Base-by-base conservation (phyloP, 2,329 filamentous ascomycete genomes). In the Claviceps arundinis region DNA sequence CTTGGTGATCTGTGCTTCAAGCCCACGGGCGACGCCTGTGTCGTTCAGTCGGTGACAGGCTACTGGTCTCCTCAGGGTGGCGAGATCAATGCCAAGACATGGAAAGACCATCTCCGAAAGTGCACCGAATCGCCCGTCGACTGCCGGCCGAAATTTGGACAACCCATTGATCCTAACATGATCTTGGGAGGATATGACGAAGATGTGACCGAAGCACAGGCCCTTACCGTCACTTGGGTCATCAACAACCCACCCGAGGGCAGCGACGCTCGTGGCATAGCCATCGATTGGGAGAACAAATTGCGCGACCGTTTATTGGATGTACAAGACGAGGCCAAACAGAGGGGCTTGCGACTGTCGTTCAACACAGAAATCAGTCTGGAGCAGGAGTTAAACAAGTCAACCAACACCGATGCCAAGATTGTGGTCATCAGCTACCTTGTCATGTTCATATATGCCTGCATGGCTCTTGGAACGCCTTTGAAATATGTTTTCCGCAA, bases 401-500 rank as follows among this genome's bases (percentile, higher is more conserved):
- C 89, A 40, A 96, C 89, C 48, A 98, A 98, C 67, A 97, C 93
- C 0, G 93, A 98, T 67, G 94, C 91, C 45, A 96, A 91, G 67
- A 98, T 98, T 61, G 82, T 98, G 24, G 81, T 91, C 51, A 85
- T 98, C 68, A 97, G 91, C 74, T 98, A 98, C 70, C 77, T 97
- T 57, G 88, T 96, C 72, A 98, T 98, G 93, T 98, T 98, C 68
- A 71, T 98, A 56, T 98, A 98, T 64, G 93, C 90, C 4, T 97
- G 91, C 5, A 71, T 98, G 50, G 90, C 93, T 0, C 75, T 98
- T 0, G 93, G 93, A 0, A 95, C 90, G 1, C 93, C 87, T 0
- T 71, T 90, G 53, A 80, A 78, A 59, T 86, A 91, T 53, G 71
- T 97, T 46, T 69, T 95, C 48, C 80, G 80, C 50, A 95, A 95